phyloP scores from a whole-genome alignment of 495 filamentous ascomycete genomes.

The Trichoderma virens region DNA sequence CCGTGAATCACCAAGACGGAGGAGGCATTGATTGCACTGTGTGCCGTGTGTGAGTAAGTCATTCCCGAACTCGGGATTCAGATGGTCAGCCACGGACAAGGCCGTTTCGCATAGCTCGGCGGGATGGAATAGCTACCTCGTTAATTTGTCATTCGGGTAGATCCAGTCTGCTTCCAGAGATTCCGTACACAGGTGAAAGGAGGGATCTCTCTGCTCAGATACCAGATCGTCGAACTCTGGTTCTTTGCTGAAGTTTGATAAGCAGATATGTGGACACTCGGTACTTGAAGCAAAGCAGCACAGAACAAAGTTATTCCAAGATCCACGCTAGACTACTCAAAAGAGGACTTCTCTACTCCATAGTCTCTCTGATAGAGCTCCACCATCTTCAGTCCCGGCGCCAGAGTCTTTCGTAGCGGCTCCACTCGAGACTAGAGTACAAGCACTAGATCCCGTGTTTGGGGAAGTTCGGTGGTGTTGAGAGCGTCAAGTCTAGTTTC shows the following conservation, averaged over 20 bases:
- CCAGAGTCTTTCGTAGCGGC: neutral
- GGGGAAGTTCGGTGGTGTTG: neutral
- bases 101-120: neutral
- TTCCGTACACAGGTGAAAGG: too few relatives aligned
- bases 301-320: neutral
- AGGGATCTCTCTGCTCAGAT: too few relatives aligned
- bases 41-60: neutral
- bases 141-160: neutral
- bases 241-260: neutral
- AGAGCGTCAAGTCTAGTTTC: neutral
- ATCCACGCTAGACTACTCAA: neutral
- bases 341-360: too few relatives aligned
- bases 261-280: neutral
- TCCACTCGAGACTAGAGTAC: neutral
- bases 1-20: too few relatives aligned
- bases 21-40: neutral
- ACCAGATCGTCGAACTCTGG: neutral
- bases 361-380: too few relatives aligned
- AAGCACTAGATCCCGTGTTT: neutral
- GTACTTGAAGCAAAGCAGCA: neutral
- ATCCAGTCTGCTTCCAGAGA: too few relatives aligned
- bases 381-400: neutral
- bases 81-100: neutral
- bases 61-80: neutral
- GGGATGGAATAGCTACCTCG: neutral